These are phyloP conservation scores for Cladosporium sp. DNA, from an alignment of 2,329 filamentous ascomycete species.

Conservation along the genomic window DNA sequence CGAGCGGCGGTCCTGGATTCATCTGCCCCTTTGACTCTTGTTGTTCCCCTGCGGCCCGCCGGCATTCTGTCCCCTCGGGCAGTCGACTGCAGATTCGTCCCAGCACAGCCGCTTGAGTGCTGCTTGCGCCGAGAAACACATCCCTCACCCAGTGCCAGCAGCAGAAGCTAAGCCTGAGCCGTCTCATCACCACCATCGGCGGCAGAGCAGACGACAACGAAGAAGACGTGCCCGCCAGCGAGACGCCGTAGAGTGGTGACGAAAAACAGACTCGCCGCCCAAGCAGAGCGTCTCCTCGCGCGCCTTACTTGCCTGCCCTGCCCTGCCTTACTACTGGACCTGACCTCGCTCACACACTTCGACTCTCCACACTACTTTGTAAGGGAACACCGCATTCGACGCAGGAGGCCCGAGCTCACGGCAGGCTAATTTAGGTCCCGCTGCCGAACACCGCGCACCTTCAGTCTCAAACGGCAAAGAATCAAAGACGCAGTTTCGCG, in stretches of 20 bases:
- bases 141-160: not conserved
- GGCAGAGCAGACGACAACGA: too few relatives aligned
- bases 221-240: not conserved
- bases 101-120: constrained; percentile 10
- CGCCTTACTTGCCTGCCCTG: not conserved
- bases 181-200: too few relatives aligned
- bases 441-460: not conserved
- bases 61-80: constrained; percentile 1
- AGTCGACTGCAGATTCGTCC: constrained; percentile 4
- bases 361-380: too few relatives aligned
- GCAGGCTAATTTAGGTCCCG: not conserved
- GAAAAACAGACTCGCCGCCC: constrained; percentile 3
- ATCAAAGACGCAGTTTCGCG: constrained; percentile 2
- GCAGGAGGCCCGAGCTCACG: not conserved
- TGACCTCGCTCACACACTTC: too few relatives aligned
- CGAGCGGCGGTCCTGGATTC: not conserved
- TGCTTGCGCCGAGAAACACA: not conserved
- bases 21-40: not conserved
- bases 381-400: too few relatives aligned
- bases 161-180: not conserved
- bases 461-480: not conserved
- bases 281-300: constrained; percentile 2
- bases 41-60: not conserved
- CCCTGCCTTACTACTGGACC: too few relatives aligned
- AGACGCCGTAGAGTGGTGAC: not conserved